Base-by-base conservation (phyloP, 805 yeast species). In the Priceomyces carsonii region DNA sequence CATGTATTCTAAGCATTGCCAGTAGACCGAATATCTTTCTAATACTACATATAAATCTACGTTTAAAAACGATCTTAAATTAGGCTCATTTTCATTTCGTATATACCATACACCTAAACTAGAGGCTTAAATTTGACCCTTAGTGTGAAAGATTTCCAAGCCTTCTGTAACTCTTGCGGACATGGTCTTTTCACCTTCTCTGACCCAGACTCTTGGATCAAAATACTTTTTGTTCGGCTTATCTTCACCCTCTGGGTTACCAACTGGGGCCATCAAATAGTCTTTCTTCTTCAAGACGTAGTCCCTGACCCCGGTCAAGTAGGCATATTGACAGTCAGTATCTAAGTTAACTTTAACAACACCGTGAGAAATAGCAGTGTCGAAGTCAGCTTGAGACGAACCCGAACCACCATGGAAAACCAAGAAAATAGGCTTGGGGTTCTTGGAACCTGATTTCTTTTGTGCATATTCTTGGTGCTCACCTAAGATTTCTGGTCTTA, bases 331-430 rank as follows among this genome's bases (percentile, higher is more conserved):
- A 73, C 96, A 87, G 77, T 93, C 99, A 55, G 99, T 93, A 76
- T 93, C 99, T 69, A 93, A 80, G 82, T 93, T 93, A 66, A 93
- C 99, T 84, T 93, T 93, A 60, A 90, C 96, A 56, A 90, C 97
- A 79, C 99, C 99, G 73, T 79, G 75, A 65, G 65, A 68, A 71
- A 93, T 93, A 64, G 89, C 99, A 52, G 80, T 80, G 74, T 85
- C 84, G 70, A 85, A 93, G 75, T 93, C 99, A 50, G 72, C 67
- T 72, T 85, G 95, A 50, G 93, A 60, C 38, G 99, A 93, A 71
- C 99, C 99, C 47, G 99, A 93, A 71, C 99, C 99, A 76, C 99
- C 99, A 81, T 93, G 99, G 97, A 93, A 93, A 53, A 93, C 99
- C 55, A 93, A 80, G 85, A 81, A 93, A 63, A 93, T 76, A 66